phyloP scores from a whole-genome alignment of 805 yeast species.

The Saturnispora sanitii region DNA sequence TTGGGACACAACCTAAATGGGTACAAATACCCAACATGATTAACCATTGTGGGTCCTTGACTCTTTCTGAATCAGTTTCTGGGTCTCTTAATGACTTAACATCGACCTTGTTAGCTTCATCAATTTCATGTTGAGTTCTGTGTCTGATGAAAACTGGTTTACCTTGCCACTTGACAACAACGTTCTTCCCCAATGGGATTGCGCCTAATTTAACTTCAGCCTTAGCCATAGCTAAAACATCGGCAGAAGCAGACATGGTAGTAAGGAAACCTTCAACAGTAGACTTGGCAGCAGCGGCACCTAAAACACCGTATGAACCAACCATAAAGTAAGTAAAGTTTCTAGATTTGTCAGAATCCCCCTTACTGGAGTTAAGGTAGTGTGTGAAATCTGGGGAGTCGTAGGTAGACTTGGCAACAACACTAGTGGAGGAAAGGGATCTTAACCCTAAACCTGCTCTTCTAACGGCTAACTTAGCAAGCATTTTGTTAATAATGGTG shows the following conservation, averaged over 20 bases:
- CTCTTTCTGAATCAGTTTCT: constrained; percentile 87
- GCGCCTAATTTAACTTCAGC: constrained; percentile 91
- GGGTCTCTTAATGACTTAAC: constrained; percentile 83
- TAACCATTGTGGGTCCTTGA: constrained; percentile 94
- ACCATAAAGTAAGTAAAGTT: constrained; percentile 94
- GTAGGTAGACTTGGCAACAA: constrained; percentile 61
- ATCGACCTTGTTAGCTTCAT: constrained; percentile 84
- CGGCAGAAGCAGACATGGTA: constrained; percentile 96
- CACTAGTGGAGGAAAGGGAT: constrained; percentile 13
- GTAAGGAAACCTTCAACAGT: constrained; percentile 89
- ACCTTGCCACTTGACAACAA: constrained; percentile 99
- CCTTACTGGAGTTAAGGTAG: constrained; percentile 61
- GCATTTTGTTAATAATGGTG: constrained; percentile 14
- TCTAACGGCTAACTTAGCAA: constrained; percentile 25
- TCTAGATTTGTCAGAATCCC: constrained; percentile 63
- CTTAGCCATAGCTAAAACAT: constrained; percentile 98
- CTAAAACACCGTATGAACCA: constrained; percentile 84
- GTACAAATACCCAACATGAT: constrained; percentile 99
- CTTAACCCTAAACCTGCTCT: constrained; percentile 23
- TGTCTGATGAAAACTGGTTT: constrained; percentile 99
- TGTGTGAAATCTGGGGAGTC: constrained; percentile 85
- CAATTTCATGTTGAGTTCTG: constrained; percentile 88
- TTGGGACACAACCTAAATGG: constrained; percentile 99
- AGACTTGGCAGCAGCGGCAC: constrained; percentile 92
- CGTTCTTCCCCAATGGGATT: constrained; percentile 96